These are phyloP conservation scores for Cutaneotrichosporon dermatis DNA, from an alignment of 1,284 basidiomycete species.

Conservation along the genomic window DNA sequence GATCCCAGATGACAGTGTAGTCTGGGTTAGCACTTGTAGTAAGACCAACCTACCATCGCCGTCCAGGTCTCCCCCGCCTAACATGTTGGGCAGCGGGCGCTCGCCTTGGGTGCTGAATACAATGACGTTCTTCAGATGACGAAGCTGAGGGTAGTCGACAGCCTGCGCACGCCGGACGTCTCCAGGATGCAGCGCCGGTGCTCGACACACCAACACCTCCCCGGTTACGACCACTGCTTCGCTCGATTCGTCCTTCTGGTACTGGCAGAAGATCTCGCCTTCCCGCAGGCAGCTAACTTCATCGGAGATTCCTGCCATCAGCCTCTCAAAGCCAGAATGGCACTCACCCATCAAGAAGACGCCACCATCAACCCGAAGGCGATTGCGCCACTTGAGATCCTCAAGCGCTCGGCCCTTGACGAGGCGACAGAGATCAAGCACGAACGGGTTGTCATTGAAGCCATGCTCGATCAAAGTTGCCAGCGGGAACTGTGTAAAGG, in stretches of 20 bases:
- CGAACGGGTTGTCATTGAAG: constrained; percentile 38
- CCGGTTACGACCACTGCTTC: constrained; percentile 30
- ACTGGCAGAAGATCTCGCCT: constrained; percentile 48
- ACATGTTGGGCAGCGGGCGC: constrained; percentile 46
- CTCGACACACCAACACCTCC: constrained; percentile 43
- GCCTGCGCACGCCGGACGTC: constrained; percentile 43
- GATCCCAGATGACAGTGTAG: constrained; percentile 49
- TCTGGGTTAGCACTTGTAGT: no score
- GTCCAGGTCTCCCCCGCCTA: constrained; percentile 49
- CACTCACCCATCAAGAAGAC: constrained; percentile 44
- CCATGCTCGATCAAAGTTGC: constrained; percentile 35
- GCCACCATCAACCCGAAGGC: constrained; percentile 36
- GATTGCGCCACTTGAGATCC: constrained; percentile 49
- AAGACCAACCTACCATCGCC: no score
- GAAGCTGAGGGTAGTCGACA: constrained; percentile 39
- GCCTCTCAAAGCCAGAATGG: neutral
- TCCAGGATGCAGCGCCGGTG: constrained; percentile 44
- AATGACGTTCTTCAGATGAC: constrained; percentile 47
- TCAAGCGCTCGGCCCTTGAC: constrained; percentile 41
- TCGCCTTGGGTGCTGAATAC: constrained; percentile 44
- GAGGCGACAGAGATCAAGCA: constrained; percentile 41
- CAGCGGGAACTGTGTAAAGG: constrained; percentile 42
- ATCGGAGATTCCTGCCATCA: constrained; percentile 39
- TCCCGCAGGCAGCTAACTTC: constrained; percentile 40
- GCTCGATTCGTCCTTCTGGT: constrained; percentile 31